Evolutionary conservation across 2,329 filamentous ascomycete genomes (phyloP), one percentile per base, ranked within the genome.

Genomic region (Lachnellula subtilissima): DNA sequence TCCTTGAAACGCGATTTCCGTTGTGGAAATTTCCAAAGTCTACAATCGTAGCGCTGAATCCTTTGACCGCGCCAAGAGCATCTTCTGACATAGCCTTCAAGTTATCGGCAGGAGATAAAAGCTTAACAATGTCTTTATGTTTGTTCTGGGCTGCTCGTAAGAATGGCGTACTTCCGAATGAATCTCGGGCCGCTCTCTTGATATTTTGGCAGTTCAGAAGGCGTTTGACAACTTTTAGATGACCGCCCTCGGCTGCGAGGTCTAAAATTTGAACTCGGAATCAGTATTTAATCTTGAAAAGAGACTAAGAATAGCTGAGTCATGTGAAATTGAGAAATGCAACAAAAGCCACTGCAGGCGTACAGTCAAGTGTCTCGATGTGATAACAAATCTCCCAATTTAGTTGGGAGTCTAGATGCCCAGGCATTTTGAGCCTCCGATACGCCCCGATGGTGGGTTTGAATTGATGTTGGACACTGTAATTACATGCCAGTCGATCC

Each of bases 111-210:
- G 64, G 64, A 17, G 63, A 62, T 12, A 66, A 43, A 5, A 66
- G 53, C 45, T 46, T 57, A 15, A 64, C 60, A 39, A 65, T 65
- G 14, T 66, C 63, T 51, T 61, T 66, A 2, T 53, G 53, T 42
- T 60, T 63, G 22, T 61, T 58, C 25, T 64, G 61, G 6, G 63
- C 63, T 9, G 64, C 64, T 55, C 59, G 47, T 17, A 65, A 45
- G 45, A 66, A 66, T 28, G 64, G 61, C 4, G 64, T 65, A 50
- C 56, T 62, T n/a, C 64, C 64, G 58, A 64, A 64, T 3, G 55
- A 56, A 56, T 66, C 64, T 37, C 62, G 54, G 5, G 53, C 57
- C 4, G 57, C 52, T 39, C 59, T 55, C 48, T 64, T 66, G 49
- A 64, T 60, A 28, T 60, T 56, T 19, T 55, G 56, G 12, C 50